Percentiles rank a stretch among this genome's conserved stretches.
Conservation (phyloP, 768 basidiomycete genomes). For the Cyclocybe cylindracea region DNA sequence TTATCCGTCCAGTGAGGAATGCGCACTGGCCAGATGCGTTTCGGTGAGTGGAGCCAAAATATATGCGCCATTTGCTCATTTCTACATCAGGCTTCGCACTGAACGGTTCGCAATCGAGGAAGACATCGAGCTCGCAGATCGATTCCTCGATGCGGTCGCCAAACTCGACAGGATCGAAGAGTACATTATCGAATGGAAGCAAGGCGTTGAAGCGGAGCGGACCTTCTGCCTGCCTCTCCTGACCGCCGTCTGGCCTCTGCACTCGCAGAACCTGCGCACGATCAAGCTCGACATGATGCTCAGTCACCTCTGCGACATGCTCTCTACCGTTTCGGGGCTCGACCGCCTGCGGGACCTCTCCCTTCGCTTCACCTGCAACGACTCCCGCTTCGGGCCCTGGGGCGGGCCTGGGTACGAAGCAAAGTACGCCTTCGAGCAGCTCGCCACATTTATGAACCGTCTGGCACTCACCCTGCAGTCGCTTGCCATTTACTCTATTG, state of each 20-base stretch:
- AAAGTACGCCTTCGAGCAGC: constrained; percentile 5
- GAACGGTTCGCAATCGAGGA: constrained; percentile 4
- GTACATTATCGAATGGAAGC: constrained; percentile 17
- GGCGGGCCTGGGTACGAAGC: constrained; percentile 3
- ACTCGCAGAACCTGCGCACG: constrained; percentile 2
- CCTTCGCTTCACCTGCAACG: constrained; percentile 5
- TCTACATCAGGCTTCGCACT: neutral
- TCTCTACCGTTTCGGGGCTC: constrained; percentile 8
- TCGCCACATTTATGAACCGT: constrained; percentile 16
- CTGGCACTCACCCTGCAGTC: constrained; percentile 11
- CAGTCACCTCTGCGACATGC: constrained; percentile 6
- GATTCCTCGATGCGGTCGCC: constrained; percentile 12
- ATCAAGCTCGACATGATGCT: constrained; percentile 14
- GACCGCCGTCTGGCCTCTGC: constrained; percentile 8
- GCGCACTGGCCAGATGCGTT: constrained; percentile 12
- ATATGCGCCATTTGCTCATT: too few species aligned
- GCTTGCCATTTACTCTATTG: constrained; percentile 13
- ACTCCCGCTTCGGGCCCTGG: neutral
- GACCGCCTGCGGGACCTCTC: constrained; percentile 10
- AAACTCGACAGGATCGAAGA: constrained; percentile 7
- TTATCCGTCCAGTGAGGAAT: constrained; percentile 7
- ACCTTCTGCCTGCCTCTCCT: constrained; percentile 18
- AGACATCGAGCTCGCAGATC: constrained; percentile 15
- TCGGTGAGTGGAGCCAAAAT: constrained; percentile 6
- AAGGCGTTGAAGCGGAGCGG: constrained; percentile 6